phyloP scores from a whole-genome alignment of 2,329 filamentous ascomycete species.

The Gaeumannomyces sp. region DNA sequence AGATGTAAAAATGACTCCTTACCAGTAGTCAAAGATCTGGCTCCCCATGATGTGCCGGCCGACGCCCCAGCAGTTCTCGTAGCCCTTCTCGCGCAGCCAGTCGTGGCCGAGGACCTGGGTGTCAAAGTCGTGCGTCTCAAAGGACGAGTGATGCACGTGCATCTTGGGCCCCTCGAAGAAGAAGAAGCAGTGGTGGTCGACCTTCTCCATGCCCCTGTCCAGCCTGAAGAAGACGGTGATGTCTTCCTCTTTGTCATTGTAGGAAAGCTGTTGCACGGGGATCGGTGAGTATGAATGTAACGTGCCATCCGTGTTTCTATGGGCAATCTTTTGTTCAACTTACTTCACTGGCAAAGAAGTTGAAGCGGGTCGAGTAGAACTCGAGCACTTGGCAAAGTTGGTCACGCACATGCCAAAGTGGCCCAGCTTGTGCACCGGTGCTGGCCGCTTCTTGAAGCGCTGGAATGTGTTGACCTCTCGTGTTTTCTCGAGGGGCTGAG shows the following conservation, averaged over 20 bases:
- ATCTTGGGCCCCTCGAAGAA: conserved; percentile 38
- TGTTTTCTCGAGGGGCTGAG: conserved; percentile 44
- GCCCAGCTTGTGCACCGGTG: conserved; percentile 42
- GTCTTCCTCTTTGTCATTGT: conserved; percentile 30
- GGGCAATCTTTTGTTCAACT: too few relatives aligned
- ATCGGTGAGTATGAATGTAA: not conserved
- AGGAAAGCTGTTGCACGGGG: conserved; percentile 24
- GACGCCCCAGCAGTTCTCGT: conserved; percentile 63
- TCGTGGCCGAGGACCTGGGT: conserved; percentile 64
- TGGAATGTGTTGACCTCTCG: conserved; percentile 42
- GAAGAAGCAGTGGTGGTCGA: conserved; percentile 48
- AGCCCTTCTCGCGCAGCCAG: conserved; percentile 57
- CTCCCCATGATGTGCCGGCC: conserved; percentile 64
- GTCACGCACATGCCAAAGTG: conserved; percentile 50
- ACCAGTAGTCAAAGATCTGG: conserved; percentile 71
- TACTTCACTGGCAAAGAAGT: conserved; percentile 46
- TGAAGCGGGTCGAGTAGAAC: conserved; percentile 46
- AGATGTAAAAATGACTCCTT: conserved; percentile 20
- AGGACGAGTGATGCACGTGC: conserved; percentile 62
- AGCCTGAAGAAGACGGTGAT: conserved; percentile 40
- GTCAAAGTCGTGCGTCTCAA: conserved; percentile 68
- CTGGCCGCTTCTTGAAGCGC: conserved; percentile 40
- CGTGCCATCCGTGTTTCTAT: too few relatives aligned
- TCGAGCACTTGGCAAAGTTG: conserved; percentile 39
- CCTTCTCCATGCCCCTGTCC: conserved; percentile 34